Base-by-base conservation (phyloP, 2,329 filamentous ascomycete species). In the Epichloe festucae region DNA sequence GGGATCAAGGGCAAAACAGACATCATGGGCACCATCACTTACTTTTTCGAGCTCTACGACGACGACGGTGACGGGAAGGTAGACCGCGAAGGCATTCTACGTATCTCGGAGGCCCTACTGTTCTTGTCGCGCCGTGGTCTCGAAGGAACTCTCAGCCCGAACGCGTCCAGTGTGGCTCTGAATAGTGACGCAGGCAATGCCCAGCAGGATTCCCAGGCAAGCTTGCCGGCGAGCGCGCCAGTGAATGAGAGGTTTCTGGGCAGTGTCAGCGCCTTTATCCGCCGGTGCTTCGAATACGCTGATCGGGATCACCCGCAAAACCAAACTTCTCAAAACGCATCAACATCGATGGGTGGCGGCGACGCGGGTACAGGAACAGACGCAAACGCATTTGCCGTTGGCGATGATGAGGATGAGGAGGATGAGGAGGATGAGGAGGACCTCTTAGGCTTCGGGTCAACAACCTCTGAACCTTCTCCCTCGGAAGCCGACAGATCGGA, bases 21-120 rank as follows among this genome's bases (percentile, higher is more conserved):
- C 67, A 96, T 98, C 58, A 96, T 98, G 91, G 88, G 88, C 34
- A 93, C 87, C 53, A 97, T 98, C 62, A 93, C 84, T 54, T 97
- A 97, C 69, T 97, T 98, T 67, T 98, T 98, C 60, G 88, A 96
- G 62, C 79, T 98, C 0, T 96, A 97, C 65, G 93, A 98, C 63
- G 91, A 98, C 58, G 85, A 91, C 60, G 79, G 82, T 1, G 89
- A 95, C 63, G 93, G 93, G 27, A 89, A 81, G 59, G 90, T 98
- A 5, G 93, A 97, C 62, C 82, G 93, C 11, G 93, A 98, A 67
- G 93, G 93, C 5, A 98, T 98, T 53, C 68, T 98, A 44, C 78
- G 89, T 45, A 97, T 98, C 63, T 96, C 90, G 0, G 93, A 98
- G 67, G 89, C 91, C 0, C 73, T 98, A 35, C 73, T 98, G 2